These are phyloP conservation scores for Nicotiana knightiana DNA, from an alignment of 257 asterid species.

Conservation along the genomic window DNA sequence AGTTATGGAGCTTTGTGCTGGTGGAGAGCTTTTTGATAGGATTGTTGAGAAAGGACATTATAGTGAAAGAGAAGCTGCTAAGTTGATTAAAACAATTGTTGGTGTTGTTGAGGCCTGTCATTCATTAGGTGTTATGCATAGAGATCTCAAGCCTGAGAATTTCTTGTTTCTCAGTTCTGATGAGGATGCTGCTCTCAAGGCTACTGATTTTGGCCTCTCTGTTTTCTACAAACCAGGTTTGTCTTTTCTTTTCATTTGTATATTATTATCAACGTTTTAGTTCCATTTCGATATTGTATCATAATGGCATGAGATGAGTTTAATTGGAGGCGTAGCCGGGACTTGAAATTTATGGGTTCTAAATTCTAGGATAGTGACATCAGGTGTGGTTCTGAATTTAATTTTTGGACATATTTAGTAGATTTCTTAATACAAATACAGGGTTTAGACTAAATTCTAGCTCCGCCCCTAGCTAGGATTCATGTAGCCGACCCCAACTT, in stretches of 20 bases:
- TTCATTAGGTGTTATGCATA: conserved; percentile 85
- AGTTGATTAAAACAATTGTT: conserved; percentile 64
- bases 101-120: conserved; percentile 84
- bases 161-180: conserved; percentile 64
- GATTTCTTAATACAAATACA: too few relatives aligned
- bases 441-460: too few relatives aligned
- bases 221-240: conserved; percentile 86
- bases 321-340: too few relatives aligned
- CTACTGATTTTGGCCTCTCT: conserved; percentile 91
- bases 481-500: too few relatives aligned
- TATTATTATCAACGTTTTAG: background rate
- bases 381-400: too few relatives aligned
- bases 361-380: too few relatives aligned
- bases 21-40: conserved; percentile 88
- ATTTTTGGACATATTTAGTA: too few relatives aligned
- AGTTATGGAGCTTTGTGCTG: conserved; percentile 85
- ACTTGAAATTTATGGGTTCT: too few relatives aligned
- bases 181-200: conserved; percentile 82
- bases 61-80: conserved; percentile 77
- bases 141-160: conserved; percentile 91
- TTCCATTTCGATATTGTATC: too few relatives aligned
- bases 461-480: too few relatives aligned
- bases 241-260: background rate
- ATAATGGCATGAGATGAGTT: too few relatives aligned
- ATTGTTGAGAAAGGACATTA: conserved; percentile 78